A percentile compares a stretch with the other conserved stretches of the same genome.
These are phyloP conservation scores for Malassezia yamatoensis DNA, from an alignment of 1,284 basidiomycete genomes.

Conservation along the genomic window DNA sequence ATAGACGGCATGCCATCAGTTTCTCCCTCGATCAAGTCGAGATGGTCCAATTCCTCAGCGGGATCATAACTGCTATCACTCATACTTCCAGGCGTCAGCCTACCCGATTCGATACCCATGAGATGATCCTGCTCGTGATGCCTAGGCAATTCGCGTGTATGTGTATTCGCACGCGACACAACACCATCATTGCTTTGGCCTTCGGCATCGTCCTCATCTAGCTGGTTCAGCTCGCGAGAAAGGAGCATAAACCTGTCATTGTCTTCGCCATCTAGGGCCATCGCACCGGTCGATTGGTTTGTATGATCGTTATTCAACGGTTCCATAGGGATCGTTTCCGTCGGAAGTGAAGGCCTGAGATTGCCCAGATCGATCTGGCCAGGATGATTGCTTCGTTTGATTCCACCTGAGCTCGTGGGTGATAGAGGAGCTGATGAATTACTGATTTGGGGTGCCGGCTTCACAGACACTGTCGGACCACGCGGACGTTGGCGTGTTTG, in stretches of 20 bases:
- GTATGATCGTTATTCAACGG: not conserved
- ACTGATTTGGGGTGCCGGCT: not conserved
- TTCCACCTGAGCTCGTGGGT: slow-evolving; percentile 2
- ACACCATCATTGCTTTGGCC: slow-evolving; percentile 13
- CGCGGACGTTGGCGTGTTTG: not conserved
- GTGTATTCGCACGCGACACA: slow-evolving; percentile 28
- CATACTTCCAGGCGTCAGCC: slow-evolving; percentile 2
- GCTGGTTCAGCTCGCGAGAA: slow-evolving; percentile 8
- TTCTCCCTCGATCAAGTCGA: slow-evolving; percentile 43
- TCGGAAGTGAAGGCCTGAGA: slow-evolving; percentile 18
- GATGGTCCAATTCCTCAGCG: slow-evolving; percentile 35
- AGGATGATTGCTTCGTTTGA: slow-evolving; percentile 33
- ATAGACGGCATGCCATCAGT: slow-evolving; percentile 43
- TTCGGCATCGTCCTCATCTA: not conserved
- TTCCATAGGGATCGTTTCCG: not conserved
- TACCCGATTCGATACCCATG: not conserved
- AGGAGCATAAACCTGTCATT: slow-evolving; percentile 3
- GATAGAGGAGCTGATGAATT: not conserved
- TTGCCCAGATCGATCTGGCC: slow-evolving; percentile 36
- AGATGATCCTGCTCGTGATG: not conserved
- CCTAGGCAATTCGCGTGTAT: slow-evolving; percentile 10
- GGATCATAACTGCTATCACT: slow-evolving; percentile 42
- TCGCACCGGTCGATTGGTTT: not conserved
- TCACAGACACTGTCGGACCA: not conserved
- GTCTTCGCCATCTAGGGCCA: slow-evolving; percentile 12